Base-by-base conservation (phyloP, 2,329 filamentous ascomycete genomes). In the Botrytis aclada region DNA sequence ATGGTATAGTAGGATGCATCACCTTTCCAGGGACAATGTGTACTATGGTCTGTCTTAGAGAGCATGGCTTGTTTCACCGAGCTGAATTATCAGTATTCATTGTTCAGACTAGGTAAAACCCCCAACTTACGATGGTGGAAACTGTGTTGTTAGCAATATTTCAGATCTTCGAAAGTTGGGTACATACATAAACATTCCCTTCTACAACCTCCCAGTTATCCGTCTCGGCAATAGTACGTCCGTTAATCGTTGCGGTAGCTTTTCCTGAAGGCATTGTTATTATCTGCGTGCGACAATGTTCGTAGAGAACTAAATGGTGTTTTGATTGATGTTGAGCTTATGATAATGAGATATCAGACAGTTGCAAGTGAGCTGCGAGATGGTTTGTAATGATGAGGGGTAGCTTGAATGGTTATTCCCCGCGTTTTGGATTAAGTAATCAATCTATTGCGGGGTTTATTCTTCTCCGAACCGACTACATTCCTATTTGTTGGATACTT, bases 21-120 rank as follows among this genome's bases (percentile, higher is more conserved):
- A 56, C 85, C 85, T 74, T 86, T 86, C 83, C 84, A 85, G 1
- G 83, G 82, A 72, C 84, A 86, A 72, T 80, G 75, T 1, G 84
- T 85, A 34, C 77, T 78, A 7, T 83, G 83, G 16, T 81, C 74
- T 0, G 84, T 85, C 56, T 81, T 80, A 22, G 75, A 82, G 76
- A 85, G 81, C 76, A 82, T 80, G 6, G 80, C 80, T 72, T 79
- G 78, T 22, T 82, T 82, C 65, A 86, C 79, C 34, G 84, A 82
- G 34, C 80, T 80, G 25, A 25, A 22, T 22, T 18, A 41, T 47
- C 25, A 72, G 54, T 45, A 47, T 45, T 25, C 34, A 37, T 14
- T 16, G 7, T 25, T 6, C n/a, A 34, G 41, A 41, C 4, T 10
- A 4, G 51, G 5, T 54, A n/a, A 12, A 62, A 56, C 14, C 2